Percentiles rank a stretch among this genome's conserved stretches.
Evolutionary conservation across 805 yeast species (phyloP).

Genomic region (Nakazawaea populi): DNA sequence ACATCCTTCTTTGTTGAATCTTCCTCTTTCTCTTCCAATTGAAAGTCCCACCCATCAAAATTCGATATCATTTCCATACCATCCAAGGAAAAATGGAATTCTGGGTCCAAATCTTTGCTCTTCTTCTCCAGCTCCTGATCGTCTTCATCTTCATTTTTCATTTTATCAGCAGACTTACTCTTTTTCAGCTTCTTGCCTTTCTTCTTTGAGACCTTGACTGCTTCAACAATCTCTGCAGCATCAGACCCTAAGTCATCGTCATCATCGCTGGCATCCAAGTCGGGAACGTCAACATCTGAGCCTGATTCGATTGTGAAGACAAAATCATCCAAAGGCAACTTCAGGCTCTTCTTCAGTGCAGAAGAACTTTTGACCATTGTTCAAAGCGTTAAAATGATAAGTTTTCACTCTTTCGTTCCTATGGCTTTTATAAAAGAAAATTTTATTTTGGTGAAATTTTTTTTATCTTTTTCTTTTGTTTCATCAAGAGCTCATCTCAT

Average conservation of each 20-base stretch:
- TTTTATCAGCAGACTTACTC: constrained; percentile 11
- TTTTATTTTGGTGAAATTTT: background rate
- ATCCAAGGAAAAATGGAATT: constrained; percentile 63
- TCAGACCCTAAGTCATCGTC: constrained; percentile 21
- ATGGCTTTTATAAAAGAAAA: background rate
- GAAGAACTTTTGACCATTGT: background rate
- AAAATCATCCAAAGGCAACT: constrained; percentile 38
- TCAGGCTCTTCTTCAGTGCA: background rate
- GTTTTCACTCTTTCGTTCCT: no score
- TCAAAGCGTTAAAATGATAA: background rate
- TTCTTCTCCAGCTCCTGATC: constrained; percentile 28
- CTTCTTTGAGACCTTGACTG: no score
- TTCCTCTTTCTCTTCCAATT: constrained; percentile 33
- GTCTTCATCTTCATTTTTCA: constrained; percentile 16
- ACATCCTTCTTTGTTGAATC: constrained; percentile 46
- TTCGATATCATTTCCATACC: constrained; percentile 41
- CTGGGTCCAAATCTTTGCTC: constrained; percentile 64
- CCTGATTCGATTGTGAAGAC: constrained; percentile 59
- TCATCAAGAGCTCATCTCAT: background rate
- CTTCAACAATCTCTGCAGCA: constrained; percentile 3
- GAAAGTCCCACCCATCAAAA: constrained; percentile 84
- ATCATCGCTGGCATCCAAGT: constrained; percentile 44
- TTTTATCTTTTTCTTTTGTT: background rate
- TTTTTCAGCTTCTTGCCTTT: constrained; percentile 7
- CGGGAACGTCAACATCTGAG: constrained; percentile 33